Base-by-base conservation (phyloP, 176 grass and related monocot genomes). In the Oryza meridionalis region DNA sequence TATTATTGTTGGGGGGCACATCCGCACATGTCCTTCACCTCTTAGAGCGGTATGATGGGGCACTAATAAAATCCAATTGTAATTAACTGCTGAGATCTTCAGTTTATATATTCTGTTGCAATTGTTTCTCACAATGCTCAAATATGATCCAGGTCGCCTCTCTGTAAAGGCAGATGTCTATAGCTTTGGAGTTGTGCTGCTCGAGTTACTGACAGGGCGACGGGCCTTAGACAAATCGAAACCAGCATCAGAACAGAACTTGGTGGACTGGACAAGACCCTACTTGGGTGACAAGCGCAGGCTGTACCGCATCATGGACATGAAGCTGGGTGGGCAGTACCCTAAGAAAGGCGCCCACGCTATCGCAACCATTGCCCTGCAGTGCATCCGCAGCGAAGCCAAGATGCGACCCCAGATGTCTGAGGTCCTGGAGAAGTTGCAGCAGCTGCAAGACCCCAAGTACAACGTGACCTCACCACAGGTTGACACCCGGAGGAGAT, bases 151-250 rank as follows among this genome's bases (percentile, higher is more conserved):
- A 96, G 93, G 90, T 87, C 90, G 88, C 6, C 88, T 96, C 32
- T 91, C 93, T 7, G 86, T 89, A 32, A 92, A 89, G 63, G 90
- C 93, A 63, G 93, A 96, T 29, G 88, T 92, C 70, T 96, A 96
- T 63, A 96, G 90, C 81, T 92, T 91, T 25, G 90, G 90, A 1
- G 90, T 93, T 3, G 90, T 93, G 66, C 45, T 96, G 64, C 80
- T 93, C 3, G 93, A 96, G 49, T 16, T 96, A 42, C 46, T 96
- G 19, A 90, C 93, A 5, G 84, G 93, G 26, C 75, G 86, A 13
- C 76, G 90, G 59, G 90, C 93, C 10, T 26, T 92, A 17, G 93
- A 96, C 77, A 88, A 88, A 85, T 88, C 72, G 3, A 96, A 80
- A 44, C 82, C 79, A 1, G 49, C 7, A 37, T 75, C 78, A 0